These are phyloP conservation scores for Cokeromyces recurvatus DNA, from an alignment of 371 early-diverging fungal species.

Conservation along the genomic window DNA sequence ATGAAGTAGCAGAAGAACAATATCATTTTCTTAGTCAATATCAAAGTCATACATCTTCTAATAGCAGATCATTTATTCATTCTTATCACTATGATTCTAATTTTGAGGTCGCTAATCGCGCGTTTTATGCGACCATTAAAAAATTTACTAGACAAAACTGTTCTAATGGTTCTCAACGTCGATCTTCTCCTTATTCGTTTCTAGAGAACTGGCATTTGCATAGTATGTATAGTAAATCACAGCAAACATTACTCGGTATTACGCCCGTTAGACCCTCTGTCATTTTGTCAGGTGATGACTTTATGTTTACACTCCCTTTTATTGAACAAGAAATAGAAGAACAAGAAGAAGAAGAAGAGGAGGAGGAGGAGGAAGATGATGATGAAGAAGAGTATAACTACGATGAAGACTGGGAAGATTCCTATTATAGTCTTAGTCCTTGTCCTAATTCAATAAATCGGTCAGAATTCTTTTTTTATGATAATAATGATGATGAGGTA, in stretches of 20 bases:
- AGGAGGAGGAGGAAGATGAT: conserved; percentile 2
- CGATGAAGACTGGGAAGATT: not conserved
- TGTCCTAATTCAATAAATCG: conserved; percentile 17
- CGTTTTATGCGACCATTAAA: conserved; percentile 41
- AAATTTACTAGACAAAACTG: conserved; percentile 33
- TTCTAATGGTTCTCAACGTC: conserved; percentile 14
- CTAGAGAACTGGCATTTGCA: conserved; percentile 40
- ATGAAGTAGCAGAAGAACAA: too few species aligned
- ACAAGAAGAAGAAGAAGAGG: not conserved
- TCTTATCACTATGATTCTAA: too few species aligned
- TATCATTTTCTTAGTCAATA: too few species aligned
- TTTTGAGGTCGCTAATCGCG: conserved; percentile 36
- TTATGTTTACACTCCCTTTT: conserved; percentile 43
- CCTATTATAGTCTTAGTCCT: conserved; percentile 12
- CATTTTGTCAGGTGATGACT: conserved; percentile 39
- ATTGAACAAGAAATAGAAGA: conserved; percentile 13
- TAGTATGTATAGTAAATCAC: conserved; percentile 48
- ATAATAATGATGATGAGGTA: not conserved
- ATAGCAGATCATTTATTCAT: too few species aligned
- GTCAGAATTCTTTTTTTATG: conserved; percentile 1
- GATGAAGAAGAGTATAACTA: conserved; percentile 2
- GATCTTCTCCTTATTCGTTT: conserved; percentile 33
- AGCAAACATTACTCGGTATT: conserved; percentile 40
- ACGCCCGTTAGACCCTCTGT: conserved; percentile 32
- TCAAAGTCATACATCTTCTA: too few species aligned